phyloP scores from a whole-genome alignment of 805 yeast species.

The Phaffomyces opuntiae region DNA sequence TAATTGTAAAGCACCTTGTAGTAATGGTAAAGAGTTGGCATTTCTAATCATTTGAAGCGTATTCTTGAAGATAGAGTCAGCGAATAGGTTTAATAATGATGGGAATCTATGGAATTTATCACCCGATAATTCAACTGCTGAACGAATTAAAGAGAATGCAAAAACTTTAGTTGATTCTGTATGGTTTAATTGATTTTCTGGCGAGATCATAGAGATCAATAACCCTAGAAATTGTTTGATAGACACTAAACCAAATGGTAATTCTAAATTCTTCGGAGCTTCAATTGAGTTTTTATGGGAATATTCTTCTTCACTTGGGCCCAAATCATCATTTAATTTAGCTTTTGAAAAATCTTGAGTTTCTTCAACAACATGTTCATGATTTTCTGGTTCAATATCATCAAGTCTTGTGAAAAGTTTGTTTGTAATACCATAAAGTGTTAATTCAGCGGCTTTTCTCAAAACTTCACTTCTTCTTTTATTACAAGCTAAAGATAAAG shows the following conservation, averaged over 20 bases:
- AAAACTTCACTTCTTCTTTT: slow-evolving; percentile 85
- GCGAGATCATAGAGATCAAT: slow-evolving; percentile 72
- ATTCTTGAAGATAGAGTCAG: slow-evolving; percentile 82
- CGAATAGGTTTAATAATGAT: slow-evolving; percentile 55
- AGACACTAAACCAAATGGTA: slow-evolving; percentile 65
- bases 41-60: slow-evolving; percentile 73
- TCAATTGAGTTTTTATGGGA: slow-evolving; percentile 19
- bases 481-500: slow-evolving; percentile 86
- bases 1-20: slow-evolving; percentile 70
- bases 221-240: slow-evolving; percentile 72
- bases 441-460: slow-evolving; percentile 81
- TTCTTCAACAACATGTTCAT: slow-evolving; percentile 36
- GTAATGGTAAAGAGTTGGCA: slow-evolving; percentile 61
- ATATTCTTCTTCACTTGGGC: slow-evolving; percentile 43
- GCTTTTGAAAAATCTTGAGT: slow-evolving; percentile 39
- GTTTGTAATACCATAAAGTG: slow-evolving; percentile 63
- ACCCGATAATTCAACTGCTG: slow-evolving; percentile 80
- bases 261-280: slow-evolving; percentile 20
- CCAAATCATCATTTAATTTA: slow-evolving; percentile 43
- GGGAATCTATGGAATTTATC: slow-evolving; percentile 51
- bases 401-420: slow-evolving; percentile 58
- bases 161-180: slow-evolving; percentile 82
- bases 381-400: slow-evolving; percentile 41
- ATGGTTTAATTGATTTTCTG: slow-evolving; percentile 75
- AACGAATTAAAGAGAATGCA: slow-evolving; percentile 68